Percentiles rank a stretch among this genome's conserved stretches.
These are phyloP conservation scores for Neurospora sp. DNA, from an alignment of 495 filamentous ascomycete genomes.

Conservation along the genomic window DNA sequence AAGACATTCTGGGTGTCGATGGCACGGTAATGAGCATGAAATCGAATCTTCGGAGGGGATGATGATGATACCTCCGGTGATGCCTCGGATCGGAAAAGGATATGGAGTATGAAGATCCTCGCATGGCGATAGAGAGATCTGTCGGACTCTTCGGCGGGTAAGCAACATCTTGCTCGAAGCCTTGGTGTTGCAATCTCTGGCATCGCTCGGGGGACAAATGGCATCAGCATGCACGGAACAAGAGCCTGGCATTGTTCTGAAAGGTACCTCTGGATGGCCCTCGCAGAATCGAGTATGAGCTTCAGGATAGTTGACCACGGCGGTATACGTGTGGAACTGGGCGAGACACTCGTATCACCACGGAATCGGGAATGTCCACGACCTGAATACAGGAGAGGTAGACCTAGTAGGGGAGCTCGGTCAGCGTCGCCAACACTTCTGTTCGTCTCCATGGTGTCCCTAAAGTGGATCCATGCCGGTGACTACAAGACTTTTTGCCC, in stretches of 20 bases:
- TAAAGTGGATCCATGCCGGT: not conserved
- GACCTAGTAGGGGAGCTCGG: not conserved
- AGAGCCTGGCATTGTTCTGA: not conserved
- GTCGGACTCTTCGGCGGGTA: not conserved
- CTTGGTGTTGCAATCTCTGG: not conserved
- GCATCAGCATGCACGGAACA: not conserved
- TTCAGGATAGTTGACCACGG: not conserved
- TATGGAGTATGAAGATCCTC: not conserved
- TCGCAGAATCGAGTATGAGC: not conserved
- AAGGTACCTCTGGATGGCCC: not conserved
- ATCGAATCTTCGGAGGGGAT: not conserved
- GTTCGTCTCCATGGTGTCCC: not conserved
- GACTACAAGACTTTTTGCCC: not conserved
- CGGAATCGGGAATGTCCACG: not conserved
- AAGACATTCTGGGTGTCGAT: not conserved
- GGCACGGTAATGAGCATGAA: not conserved
- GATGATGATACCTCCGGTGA: not conserved
- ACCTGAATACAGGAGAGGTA: not conserved
- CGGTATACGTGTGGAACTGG: not conserved
- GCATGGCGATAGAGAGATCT: not conserved
- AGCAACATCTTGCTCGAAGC: not conserved
- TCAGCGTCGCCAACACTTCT: not conserved
- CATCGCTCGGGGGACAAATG: not conserved
- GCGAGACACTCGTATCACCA: not conserved
- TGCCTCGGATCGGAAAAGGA: not conserved